Evolutionary conservation across 805 yeast species (phyloP), one percentile per base, ranked within the genome.

Genomic region (Sungouiella blattae): DNA sequence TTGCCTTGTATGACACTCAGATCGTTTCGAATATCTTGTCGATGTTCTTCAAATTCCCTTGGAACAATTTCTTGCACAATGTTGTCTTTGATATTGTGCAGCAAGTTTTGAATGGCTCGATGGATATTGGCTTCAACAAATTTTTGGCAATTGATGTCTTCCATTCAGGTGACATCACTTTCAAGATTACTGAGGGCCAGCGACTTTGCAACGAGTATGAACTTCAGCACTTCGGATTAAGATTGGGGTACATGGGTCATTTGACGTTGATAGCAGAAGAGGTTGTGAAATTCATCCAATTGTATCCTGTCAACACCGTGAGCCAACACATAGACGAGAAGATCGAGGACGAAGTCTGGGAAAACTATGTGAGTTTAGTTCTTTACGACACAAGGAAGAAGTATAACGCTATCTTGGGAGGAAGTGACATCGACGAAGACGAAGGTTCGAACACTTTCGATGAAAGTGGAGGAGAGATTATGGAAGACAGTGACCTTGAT

Each of bases 401-500:
- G 63, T 93, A 93, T 61, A 93, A 91, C 59, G 88, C 96, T 8
- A 83, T 91, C 21, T 70, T 93, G 28, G 98, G 98, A 14, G 94
- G 91, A n/a, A 44, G 50, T 18, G 50, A 46, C 18, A 76, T 69
- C 15, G 78, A 68, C 18, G 72, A 68, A n/a, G 52, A 48, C 8
- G 52, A 48, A 14, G 50, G 43, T 2, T 46, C 50, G n/a, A 39
- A 46, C 33, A 44, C 49, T 4, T 46, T 48, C 17, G 52, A 47
- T 23, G 70, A 65, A 44, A 65, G 67, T 11, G 39, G 55, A 12
- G 69, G 64, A 2, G 70, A 65, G 33, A 52, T 63, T 13, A 61
- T 62, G 20, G 71, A 63, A 32, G 67, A 63, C 30, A 57, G 33
- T 35, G 55, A 47, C 13, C 40, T 55, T 34, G 59, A 60, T 31